Conservation (phyloP, 208 protist genomes). For the Leishmania braziliensis region DNA sequence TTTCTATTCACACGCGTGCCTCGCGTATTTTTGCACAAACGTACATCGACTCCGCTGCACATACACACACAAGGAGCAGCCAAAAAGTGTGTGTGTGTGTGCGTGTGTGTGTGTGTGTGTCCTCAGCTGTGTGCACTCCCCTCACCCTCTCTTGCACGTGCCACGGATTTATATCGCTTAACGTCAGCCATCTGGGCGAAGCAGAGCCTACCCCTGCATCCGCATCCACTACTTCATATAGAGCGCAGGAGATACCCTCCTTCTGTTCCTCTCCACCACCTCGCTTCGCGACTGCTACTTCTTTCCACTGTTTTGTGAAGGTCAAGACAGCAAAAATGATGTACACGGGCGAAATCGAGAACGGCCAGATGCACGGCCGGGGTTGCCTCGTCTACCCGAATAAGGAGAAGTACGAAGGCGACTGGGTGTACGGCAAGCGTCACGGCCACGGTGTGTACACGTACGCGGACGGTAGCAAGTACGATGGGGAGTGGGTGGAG, state of each 20-base stretch:
- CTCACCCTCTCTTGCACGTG: not conserved
- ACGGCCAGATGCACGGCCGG: conserved; percentile 95
- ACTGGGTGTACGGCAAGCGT: conserved; percentile 95
- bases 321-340: conserved; percentile 75
- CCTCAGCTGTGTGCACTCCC: not conserved
- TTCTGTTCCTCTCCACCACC: not conserved
- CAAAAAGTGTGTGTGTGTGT: conserved; percentile 1
- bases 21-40: not conserved
- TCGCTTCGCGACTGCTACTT: conserved; percentile 10
- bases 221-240: not conserved
- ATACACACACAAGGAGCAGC: not conserved
- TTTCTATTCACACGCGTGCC: not conserved
- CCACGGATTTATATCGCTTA: conserved; percentile 1
- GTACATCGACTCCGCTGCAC: not conserved
- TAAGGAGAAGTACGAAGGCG: conserved; percentile 94
- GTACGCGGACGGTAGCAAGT: conserved; percentile 93
- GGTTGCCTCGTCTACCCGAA: conserved; percentile 95
- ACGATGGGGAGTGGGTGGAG: conserved; percentile 94
- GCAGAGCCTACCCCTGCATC: not conserved
- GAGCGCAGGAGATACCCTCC: not conserved
- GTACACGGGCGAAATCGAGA: conserved; percentile 96
- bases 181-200: not conserved
- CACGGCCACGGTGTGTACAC: conserved; percentile 92
- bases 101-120: not conserved
- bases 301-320: not conserved